Base-by-base conservation (phyloP, 1,139 yeast species). In the Insectozyma bohioensis region DNA sequence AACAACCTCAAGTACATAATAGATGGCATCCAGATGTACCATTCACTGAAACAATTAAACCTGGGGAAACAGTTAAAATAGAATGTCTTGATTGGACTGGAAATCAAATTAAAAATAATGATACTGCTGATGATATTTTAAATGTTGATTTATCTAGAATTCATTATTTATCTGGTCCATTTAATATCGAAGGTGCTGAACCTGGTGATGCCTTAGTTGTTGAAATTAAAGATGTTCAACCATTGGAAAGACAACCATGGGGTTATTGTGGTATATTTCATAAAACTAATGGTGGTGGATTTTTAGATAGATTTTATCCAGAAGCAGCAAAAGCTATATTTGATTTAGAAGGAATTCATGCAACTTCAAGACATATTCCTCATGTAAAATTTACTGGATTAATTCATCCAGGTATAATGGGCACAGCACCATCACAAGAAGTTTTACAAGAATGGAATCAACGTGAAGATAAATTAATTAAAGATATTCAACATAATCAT, bases 31-130 rank as follows among this genome's bases (percentile, higher is more conserved):
- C 77, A 4, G 75, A 69, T 34, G 53, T 71, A 21, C 77, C 77
- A 16, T 49, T 50, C 32, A 47, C 61, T 21, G 64, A 53, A 30
- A 56, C 59, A 7, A 62, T 72, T 31, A 42, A 52, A 28, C 73
- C 58, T 16, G 67, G 67, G 6, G 69, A 66, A 41, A 54, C 68
- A 4, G 68, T 66, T 39, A 70, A 68, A 40, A 54, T 70, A 23
- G 77, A 71, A 43, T 71, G 77, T 37, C 54, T 72, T 30, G 78
- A 71, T 40, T 71, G 77, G 77, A 72, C 77, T 7, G 77, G 77
- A 9, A 70, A 70, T 33, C 77, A 71, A 48, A 59, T 71, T 35
- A 52, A 51, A n/a, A 68, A 71, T 48, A 54, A 58, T 41, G 76
- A 71, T 40, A 46, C 52, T 23, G 75, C 77, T 16, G 73, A 71